These are phyloP conservation scores for Serendipita vermifera DNA, from an alignment of 768 basidiomycete species.

Conservation along the genomic window DNA sequence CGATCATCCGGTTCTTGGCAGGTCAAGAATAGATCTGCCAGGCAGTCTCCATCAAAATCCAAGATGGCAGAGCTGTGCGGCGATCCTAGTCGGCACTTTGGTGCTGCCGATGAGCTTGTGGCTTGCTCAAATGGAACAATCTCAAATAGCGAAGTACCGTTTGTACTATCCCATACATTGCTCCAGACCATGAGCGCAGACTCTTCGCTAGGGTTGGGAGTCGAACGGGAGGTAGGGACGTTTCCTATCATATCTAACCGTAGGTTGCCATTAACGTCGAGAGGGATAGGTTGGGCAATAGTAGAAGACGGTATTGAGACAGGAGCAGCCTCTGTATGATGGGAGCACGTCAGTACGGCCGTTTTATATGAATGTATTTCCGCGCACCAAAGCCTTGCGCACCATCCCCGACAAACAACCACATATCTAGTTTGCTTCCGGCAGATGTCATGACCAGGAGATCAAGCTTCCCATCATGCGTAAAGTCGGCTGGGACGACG, in stretches of 20 bases:
- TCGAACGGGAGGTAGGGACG: constrained; percentile 28
- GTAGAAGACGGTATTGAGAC: constrained; percentile 45
- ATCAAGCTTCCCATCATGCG: constrained; percentile 84
- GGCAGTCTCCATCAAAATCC: constrained; percentile 90
- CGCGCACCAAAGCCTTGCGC: constrained; percentile 52
- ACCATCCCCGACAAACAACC: constrained; percentile 52
- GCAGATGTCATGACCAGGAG: constrained; percentile 73
- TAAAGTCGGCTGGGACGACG: constrained; percentile 86
- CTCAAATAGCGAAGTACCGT: constrained; percentile 8
- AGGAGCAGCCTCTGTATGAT: constrained; percentile 23
- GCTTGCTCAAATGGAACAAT: background rate
- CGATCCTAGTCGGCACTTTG: constrained; percentile 62
- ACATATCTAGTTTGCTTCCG: constrained; percentile 45
- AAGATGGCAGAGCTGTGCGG: constrained; percentile 93
- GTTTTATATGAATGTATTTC: background rate
- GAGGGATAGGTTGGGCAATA: constrained; percentile 65
- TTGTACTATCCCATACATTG: constrained; percentile 53
- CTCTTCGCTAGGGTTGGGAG: constrained; percentile 21
- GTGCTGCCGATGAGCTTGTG: background rate
- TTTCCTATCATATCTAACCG: constrained; percentile 76
- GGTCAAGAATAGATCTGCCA: constrained; percentile 89
- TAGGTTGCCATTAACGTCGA: constrained; percentile 82
- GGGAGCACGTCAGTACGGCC: constrained; percentile 26
- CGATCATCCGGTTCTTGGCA: constrained; percentile 53
- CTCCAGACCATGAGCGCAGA: constrained; percentile 55